Base-by-base conservation (phyloP, 2,329 filamentous ascomycete species). In the Lecanoromycetidae sp. region DNA sequence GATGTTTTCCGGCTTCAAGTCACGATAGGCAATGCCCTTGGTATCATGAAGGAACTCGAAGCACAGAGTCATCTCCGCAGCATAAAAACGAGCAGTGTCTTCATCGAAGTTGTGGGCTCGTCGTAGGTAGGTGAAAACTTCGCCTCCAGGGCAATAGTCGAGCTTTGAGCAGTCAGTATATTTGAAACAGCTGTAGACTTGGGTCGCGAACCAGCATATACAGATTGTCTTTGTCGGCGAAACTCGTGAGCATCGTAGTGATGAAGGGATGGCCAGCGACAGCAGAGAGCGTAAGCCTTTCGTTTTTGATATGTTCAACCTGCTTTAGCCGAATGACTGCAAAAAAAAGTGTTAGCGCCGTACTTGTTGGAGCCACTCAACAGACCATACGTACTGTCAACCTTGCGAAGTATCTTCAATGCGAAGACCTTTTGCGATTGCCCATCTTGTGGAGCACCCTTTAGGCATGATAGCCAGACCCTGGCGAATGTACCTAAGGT, bases 1-100 rank as follows among this genome's bases (percentile, higher is more conserved):
- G 40, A 82, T 80, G 58, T 82, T 82, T 60, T 82, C 76, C 4
- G 78, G 78, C 57, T 82, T 81, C 52, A 81, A 62, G 57, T 82
- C 78, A 19, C 78, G 72, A 57, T 81, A 81, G 46, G 77, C 78
- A 30, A 82, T 72, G n/a, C 76, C 76, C 55, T 80, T 70, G 23
- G 71, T 64, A 56, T 81, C 75, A 59, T 82, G 78, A 44, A 81
- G 64, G 57, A 75, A 81, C 53, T 80, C 77, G 43, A 82, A 64
- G 51, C 80, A 79, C 49, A 82, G 65, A 12, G 77, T 74, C 45
- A 82, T 81, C 58, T 82, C 78, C 22, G 77, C 78, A 19, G 75
- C 78, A 60, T 81, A 82, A 61, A 82, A 80, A 56, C 72, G 74
- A 12, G 77, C 74, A 0, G 76, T 80, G 2, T 71, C 63, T 57